Evolutionary conservation across 768 basidiomycete species (phyloP).

Genomic region (Amanita molliuscula): DNA sequence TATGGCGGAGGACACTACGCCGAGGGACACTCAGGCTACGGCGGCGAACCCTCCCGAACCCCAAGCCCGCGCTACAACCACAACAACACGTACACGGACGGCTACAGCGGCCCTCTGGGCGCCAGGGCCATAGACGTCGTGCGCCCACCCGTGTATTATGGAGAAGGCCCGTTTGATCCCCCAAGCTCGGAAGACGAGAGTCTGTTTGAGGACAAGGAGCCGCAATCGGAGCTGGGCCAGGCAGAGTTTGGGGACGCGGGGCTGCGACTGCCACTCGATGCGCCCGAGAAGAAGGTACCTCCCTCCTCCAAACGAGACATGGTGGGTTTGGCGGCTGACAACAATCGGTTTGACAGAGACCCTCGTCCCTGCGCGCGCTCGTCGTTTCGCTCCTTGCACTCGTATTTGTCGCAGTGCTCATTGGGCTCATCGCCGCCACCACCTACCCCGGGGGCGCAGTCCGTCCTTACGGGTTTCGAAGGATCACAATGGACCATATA

Average conservation of each 20-base stretch:
- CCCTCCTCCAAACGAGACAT: background rate
- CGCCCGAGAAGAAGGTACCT: background rate
- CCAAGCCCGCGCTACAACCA: no score
- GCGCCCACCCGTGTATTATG: slow-evolving; percentile 45
- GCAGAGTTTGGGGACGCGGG: slow-evolving; percentile 12
- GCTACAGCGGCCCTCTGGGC: background rate
- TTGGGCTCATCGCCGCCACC: slow-evolving; percentile 72
- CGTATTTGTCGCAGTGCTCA: slow-evolving; percentile 47
- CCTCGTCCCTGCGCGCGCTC: slow-evolving; percentile 49
- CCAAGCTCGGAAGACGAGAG: slow-evolving; percentile 73
- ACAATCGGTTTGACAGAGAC: slow-evolving; percentile 22
- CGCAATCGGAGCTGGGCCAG: slow-evolving; percentile 4
- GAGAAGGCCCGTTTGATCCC: slow-evolving; percentile 66
- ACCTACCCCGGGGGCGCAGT: slow-evolving; percentile 53
- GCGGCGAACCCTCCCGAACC: no score
- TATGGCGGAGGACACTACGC: background rate
- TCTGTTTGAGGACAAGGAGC: slow-evolving; percentile 36
- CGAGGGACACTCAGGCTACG: no score
- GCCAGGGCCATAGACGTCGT: background rate
- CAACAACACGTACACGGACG: no score
- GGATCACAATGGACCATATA: slow-evolving; percentile 80
- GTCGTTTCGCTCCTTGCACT: slow-evolving; percentile 50
- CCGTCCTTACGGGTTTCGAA: slow-evolving; percentile 43
- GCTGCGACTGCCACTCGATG: no score
- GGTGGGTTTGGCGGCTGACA: background rate